These are phyloP conservation scores for Artomyces pyxidatus DNA, from an alignment of 768 basidiomycete genomes.

Conservation along the genomic window DNA sequence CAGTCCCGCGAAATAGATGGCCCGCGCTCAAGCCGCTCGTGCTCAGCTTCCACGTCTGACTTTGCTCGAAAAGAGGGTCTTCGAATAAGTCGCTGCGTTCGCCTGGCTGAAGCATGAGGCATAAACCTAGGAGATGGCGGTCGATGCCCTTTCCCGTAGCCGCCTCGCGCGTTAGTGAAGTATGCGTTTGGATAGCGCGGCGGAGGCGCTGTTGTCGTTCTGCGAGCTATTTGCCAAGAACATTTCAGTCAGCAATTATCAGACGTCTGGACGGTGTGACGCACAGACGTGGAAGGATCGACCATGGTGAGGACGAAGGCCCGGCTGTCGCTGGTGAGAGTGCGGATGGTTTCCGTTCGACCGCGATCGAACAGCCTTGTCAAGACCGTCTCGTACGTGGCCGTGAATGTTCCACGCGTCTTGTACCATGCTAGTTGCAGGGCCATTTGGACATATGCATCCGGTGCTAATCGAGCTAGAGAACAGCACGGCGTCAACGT, in stretches of 20 bases:
- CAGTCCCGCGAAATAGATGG: conserved; percentile 80
- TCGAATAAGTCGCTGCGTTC: conserved; percentile 59
- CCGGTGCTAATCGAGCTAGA: conserved; percentile 52
- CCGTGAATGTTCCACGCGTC: conserved; percentile 67
- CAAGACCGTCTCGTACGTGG: conserved; percentile 89
- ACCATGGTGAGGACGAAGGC: conserved; percentile 72
- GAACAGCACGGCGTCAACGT: too few relatives aligned
- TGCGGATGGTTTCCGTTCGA: conserved; percentile 84
- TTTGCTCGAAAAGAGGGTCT: conserved; percentile 65
- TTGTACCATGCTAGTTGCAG: conserved; percentile 89
- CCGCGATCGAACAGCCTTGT: conserved; percentile 83
- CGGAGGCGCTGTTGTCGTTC: conserved; percentile 45
- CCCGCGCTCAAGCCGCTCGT: conserved; percentile 89
- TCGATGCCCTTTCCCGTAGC: conserved; percentile 82
- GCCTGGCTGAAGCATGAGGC: conserved; percentile 47
- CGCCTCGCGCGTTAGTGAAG: conserved; percentile 63
- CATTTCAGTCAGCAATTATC: not conserved
- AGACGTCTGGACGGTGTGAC: conserved; percentile 19
- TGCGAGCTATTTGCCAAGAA: conserved; percentile 2
- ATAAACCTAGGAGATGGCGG: conserved; percentile 83
- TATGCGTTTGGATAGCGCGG: conserved; percentile 65
- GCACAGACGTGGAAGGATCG: conserved; percentile 41
- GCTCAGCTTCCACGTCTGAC: conserved; percentile 80
- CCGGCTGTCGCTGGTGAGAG: conserved; percentile 63
- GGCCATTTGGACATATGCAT: conserved; percentile 87